These are phyloP conservation scores for Zygosaccharomyces rouxii DNA, from an alignment of 805 yeast species.

Conservation along the genomic window DNA sequence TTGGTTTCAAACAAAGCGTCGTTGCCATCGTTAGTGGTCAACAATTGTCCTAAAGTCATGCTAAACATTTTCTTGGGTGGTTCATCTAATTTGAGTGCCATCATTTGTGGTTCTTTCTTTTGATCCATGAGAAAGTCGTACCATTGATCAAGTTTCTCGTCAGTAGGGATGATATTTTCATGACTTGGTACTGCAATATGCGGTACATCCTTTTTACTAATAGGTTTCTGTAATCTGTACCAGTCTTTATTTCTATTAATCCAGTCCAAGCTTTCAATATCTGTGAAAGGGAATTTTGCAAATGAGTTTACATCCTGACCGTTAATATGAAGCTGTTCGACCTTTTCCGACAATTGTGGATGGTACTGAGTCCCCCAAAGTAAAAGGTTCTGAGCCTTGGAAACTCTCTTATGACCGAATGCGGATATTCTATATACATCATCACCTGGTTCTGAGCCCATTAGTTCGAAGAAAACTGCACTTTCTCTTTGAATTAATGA, in stretches of 20 bases:
- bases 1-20: slow-evolving; percentile 24
- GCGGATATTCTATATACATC: slow-evolving; percentile 24
- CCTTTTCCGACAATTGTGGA: slow-evolving; percentile 17
- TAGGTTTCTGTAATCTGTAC: slow-evolving; percentile 24
- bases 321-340: slow-evolving; percentile 6
- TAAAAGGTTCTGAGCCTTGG: slow-evolving; percentile 24
- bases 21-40: slow-evolving; percentile 7
- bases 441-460: slow-evolving; percentile 8
- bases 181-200: neutral
- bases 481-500: slow-evolving; percentile 23
- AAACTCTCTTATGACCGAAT: slow-evolving; percentile 28
- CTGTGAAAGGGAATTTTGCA: slow-evolving; percentile 26
- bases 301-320: slow-evolving; percentile 8
- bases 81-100: slow-evolving; percentile 3
- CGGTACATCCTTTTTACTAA: slow-evolving; percentile 2
- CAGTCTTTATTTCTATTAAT: slow-evolving; percentile 20
- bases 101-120: slow-evolving; percentile 1
- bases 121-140: slow-evolving; percentile 13
- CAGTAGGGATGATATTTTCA: slow-evolving; percentile 1
- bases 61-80: slow-evolving; percentile 18
- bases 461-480: slow-evolving; percentile 20
- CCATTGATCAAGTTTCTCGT: slow-evolving; percentile 17
- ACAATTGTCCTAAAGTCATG: slow-evolving; percentile 27
- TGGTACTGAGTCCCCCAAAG: slow-evolving; percentile 25
- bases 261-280: slow-evolving; percentile 30